Conservation (phyloP, 345 rosid species). For the Conringia planisiliqua region DNA sequence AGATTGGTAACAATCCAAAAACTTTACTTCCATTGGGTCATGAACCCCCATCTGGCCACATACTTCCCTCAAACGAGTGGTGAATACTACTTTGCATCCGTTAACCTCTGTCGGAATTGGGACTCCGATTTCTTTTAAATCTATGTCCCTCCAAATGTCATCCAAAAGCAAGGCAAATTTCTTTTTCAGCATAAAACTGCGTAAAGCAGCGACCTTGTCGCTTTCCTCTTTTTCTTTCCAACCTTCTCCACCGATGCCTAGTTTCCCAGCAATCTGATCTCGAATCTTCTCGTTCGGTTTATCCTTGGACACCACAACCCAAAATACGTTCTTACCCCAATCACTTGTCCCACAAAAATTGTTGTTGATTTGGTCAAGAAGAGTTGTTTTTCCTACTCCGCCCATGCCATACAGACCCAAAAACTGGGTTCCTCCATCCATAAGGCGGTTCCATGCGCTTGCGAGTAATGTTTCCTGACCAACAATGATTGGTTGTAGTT, state of each 20-base stretch:
- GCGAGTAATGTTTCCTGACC: not conserved
- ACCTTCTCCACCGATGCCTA: not conserved
- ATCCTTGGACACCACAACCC: not conserved
- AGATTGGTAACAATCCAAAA: not conserved
- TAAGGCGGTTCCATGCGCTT: not conserved
- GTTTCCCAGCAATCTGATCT: not conserved
- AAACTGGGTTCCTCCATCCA: not conserved
- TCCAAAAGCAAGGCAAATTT: not conserved
- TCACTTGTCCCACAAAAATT: not conserved
- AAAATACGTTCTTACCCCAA: not conserved
- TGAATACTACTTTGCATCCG: not conserved
- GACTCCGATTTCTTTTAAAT: not conserved
- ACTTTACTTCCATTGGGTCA: not conserved
- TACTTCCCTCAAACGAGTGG: not conserved
- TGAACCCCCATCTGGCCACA: not conserved
- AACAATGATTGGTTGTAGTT: not conserved
- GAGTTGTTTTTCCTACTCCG: slow-evolving; percentile 1
- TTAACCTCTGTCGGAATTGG: not conserved
- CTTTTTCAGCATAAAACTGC: not conserved
- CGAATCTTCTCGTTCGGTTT: not conserved
- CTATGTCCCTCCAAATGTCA: not conserved
- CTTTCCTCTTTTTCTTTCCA: not conserved
- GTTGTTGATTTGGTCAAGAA: slow-evolving; percentile 15
- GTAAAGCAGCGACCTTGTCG: not conserved
- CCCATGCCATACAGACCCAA: not conserved